Conservation (phyloP, 208 protist species). For the Perkinsela sp. region DNA sequence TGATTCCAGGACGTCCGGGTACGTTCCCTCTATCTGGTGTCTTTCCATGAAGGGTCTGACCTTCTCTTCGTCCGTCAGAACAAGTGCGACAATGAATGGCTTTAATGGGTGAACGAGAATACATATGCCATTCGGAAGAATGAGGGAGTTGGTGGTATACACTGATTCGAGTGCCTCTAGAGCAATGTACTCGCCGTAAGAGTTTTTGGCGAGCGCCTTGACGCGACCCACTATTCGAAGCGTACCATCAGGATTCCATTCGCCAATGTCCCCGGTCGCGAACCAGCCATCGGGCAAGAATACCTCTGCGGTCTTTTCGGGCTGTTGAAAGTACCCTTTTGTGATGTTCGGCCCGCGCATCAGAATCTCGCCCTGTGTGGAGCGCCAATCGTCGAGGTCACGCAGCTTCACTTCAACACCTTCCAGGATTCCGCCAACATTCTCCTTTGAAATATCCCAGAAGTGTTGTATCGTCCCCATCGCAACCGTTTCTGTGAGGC, state of each 20-base stretch:
- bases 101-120: slow-evolving; percentile 32
- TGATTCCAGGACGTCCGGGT: slow-evolving; percentile 11
- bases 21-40: slow-evolving; percentile 12
- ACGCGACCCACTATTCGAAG: slow-evolving; percentile 43
- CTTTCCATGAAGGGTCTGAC: slow-evolving; percentile 13
- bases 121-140: slow-evolving; percentile 21
- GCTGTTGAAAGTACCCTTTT: slow-evolving; percentile 52
- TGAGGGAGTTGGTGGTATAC: slow-evolving; percentile 21
- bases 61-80: slow-evolving; percentile 15
- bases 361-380: slow-evolving; percentile 37
- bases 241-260: slow-evolving; percentile 15
- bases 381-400: slow-evolving; percentile 41
- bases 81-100: slow-evolving; percentile 21
- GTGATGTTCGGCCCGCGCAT: slow-evolving; percentile 22
- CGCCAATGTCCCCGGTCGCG: slow-evolving; percentile 51
- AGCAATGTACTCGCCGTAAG: slow-evolving; percentile 62
- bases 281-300: slow-evolving; percentile 46
- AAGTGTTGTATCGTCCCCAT: slow-evolving; percentile 17
- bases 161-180: slow-evolving; percentile 38
- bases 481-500: slow-evolving; percentile 39
- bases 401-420: slow-evolving; percentile 54
- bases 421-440: slow-evolving; percentile 28
- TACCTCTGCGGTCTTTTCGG: slow-evolving; percentile 19
- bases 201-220: slow-evolving; percentile 66
- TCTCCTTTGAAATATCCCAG: slow-evolving; percentile 20